A percentile compares a stretch with the other conserved stretches of the same genome.
These are phyloP conservation scores for Eutypella sp. DNA, from an alignment of 2,329 filamentous ascomycete species.

Conservation along the genomic window DNA sequence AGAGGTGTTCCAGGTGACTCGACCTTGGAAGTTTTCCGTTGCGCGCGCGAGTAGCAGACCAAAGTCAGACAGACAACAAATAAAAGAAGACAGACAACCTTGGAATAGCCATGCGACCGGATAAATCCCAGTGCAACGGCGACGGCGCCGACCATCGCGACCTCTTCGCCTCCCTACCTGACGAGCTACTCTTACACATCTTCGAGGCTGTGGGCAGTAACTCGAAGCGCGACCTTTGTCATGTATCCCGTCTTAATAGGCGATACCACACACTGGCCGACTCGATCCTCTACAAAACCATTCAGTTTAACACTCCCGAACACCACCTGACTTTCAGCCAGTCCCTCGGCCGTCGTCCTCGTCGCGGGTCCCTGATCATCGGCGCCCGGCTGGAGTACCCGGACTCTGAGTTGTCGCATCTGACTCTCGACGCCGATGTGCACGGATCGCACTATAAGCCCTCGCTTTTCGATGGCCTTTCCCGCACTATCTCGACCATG, in stretches of 20 bases:
- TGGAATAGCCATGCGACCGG: no score
- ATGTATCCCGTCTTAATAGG: conserved; percentile 37
- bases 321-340: conserved; percentile 45
- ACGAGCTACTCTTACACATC: conserved; percentile 35
- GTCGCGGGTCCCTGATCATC: conserved; percentile 43
- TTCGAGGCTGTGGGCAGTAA: conserved; percentile 29
- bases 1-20: no score
- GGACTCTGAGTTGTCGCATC: conserved; percentile 35
- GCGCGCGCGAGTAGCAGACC: no score
- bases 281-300: conserved; percentile 41
- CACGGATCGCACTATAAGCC: conserved; percentile 27
- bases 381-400: conserved; percentile 42
- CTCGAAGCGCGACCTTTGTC: conserved; percentile 36
- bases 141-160: no score
- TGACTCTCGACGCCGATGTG: conserved; percentile 34
- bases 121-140: no score
- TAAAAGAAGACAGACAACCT: no score
- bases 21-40: no score
- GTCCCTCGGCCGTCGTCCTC: conserved; percentile 39
- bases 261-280: conserved; percentile 40
- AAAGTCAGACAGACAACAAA: no score
- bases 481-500: conserved; percentile 44
- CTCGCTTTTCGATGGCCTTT: conserved; percentile 36
- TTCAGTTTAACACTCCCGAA: conserved; percentile 41
- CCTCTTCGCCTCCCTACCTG: conserved; percentile 29